Base-by-base conservation (phyloP, 768 basidiomycete genomes). In the Hericium coralloides region DNA sequence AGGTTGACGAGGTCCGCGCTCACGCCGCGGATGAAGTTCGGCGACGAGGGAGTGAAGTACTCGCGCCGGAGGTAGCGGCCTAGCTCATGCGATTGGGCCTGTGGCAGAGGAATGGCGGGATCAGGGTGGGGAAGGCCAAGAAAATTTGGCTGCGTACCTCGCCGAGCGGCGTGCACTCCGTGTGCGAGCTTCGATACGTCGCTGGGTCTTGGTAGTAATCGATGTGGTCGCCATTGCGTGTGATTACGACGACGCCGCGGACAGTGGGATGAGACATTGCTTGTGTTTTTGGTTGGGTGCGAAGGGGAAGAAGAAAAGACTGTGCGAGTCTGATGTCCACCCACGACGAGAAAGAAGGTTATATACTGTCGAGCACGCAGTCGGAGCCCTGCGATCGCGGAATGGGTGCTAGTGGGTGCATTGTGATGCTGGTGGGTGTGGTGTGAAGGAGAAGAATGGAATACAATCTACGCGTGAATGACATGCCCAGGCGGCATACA, bases 211-310 rank as follows among this genome's bases (percentile, higher is more conserved):
- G 89, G 73, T 79, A 79, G 69, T 77, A 85, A 65, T 78, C 80
- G 64, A 69, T 70, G 60, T 87, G 82, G 71, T 89, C 88, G 58
- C 89, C 89, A 67, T 90, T 89, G 68, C 89, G 84, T 58, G 84
- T 83, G 66, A 91, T 74, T 69, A 89, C 75, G 64, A 91, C 78
- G 66, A 84, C 86, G 73, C 89, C 89, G 65, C 85, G 83, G 58
- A 90, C 84, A 72, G 84, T 71, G 55, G 73, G 66, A 58, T 70
- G 69, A 54, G 70, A 70, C 71, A 72, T 72, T 20, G 31, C 31
- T 8, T 31, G 12, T 18, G 41, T 55, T 62, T 61, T 41, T 31
- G 38, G 52, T 9, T 49, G 45, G 38, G 45, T 38, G 55, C 43
- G 58, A 55, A 55, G 53, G 55, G 14, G 49, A 23, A 36, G 57